Evolutionary conservation across 352 stramenopile species (phyloP), one percentile per base, ranked within the genome.

Genomic region (Globisporangium lucens): DNA sequence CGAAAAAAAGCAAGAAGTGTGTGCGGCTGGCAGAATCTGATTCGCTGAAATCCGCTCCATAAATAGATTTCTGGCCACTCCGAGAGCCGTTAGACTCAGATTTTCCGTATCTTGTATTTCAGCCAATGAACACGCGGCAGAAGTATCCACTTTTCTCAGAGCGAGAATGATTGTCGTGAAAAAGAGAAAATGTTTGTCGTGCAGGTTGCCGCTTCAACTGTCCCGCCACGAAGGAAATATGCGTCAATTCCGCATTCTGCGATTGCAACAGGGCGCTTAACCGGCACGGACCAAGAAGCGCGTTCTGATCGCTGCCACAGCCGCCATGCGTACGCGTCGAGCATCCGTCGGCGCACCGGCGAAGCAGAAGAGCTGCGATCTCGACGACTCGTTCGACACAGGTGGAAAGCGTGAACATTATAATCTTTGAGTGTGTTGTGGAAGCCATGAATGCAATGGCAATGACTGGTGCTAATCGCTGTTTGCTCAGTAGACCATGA

Each of bases 41-140:
- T 83, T 83, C 51, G 79, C 68, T 72, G 65, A 85, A 82, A 84
- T 72, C 74, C 68, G 30, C 15, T 15, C 62, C 20, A 43, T 56
- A 67, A 56, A 61, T 62, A 67, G 71, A 78, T 79, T 69, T 69
- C 12, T 61, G 46, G 33, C 65, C 56, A 66, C 29, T 70, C 4
- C 0, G 36, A 52, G 30, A 51, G 60, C 55, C 61, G 49, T 66
- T 65, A 5, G 43, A 59, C 53, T 69, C 64, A 58, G 56, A 69
- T 52, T 36, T 33, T 33, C 17, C 2, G 15, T 17, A 38, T 27
- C 38, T 41, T 35, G 10, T 9, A 43, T 56, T 64, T 53, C 35
- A 65, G 8, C 60, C 60, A 65, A 65, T 65, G 29, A 49, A 9
- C 9, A 10, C 24, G 30, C 46, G 20, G 2, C 15, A 17, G 20